phyloP scores from a whole-genome alignment of 768 basidiomycete species.

The Auriscalpium microsporum region DNA sequence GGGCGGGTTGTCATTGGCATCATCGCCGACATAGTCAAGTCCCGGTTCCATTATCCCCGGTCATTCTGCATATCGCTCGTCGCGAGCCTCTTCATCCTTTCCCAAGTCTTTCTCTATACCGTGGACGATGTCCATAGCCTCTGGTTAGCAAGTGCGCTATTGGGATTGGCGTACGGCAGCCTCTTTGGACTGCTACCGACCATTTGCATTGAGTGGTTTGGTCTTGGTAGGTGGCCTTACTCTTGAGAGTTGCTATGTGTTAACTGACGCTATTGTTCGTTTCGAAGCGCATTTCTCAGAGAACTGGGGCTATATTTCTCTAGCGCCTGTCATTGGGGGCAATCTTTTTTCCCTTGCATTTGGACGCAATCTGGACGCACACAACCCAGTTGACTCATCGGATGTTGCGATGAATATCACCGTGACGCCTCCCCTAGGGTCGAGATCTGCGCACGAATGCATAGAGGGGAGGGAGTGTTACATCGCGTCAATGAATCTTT shows the following conservation, averaged over 20 bases:
- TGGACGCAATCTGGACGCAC: slow-evolving; percentile 72
- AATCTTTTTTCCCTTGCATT: slow-evolving; percentile 83
- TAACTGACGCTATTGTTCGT: not conserved
- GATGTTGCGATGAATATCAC: slow-evolving; percentile 2
- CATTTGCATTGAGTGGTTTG: slow-evolving; percentile 85
- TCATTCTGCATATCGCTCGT: slow-evolving; percentile 66
- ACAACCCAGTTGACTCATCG: slow-evolving; percentile 28
- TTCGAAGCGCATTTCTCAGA: slow-evolving; percentile 61
- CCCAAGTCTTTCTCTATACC: slow-evolving; percentile 52
- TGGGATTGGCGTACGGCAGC: slow-evolving; percentile 68
- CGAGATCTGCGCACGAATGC: slow-evolving; percentile 7
- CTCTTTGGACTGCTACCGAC: slow-evolving; percentile 67
- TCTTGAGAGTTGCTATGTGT: not conserved
- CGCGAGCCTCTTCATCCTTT: slow-evolving; percentile 56
- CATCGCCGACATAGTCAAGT: slow-evolving; percentile 58
- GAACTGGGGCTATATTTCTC: slow-evolving; percentile 76
- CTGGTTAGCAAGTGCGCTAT: slow-evolving; percentile 49
- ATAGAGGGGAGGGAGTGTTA: slow-evolving; percentile 19
- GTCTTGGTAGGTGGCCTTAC: slow-evolving; percentile 49
- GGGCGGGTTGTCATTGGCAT: slow-evolving; percentile 74
- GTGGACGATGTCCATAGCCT: slow-evolving; percentile 52
- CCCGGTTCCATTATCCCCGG: slow-evolving; percentile 48
- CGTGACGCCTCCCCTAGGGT: not conserved
- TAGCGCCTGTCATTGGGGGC: slow-evolving; percentile 69
- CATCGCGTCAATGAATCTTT: slow-evolving; percentile 16